phyloP scores from a whole-genome alignment of 1,139 yeast species.

The Saccharomyces pastorianus region DNA sequence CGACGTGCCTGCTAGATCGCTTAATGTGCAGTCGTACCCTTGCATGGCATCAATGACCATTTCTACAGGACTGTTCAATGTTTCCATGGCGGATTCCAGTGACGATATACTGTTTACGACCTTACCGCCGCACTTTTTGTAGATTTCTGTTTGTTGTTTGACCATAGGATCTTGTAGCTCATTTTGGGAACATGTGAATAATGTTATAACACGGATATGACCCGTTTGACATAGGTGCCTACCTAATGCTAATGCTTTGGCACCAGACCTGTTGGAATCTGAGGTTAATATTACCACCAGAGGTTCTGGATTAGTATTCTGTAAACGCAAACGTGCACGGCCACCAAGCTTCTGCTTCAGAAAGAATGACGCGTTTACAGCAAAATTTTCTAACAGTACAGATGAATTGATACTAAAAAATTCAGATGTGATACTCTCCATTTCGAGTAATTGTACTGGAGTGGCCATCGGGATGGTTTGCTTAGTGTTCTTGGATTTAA shows the following conservation, averaged over 20 bases:
- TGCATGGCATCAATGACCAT: conserved; percentile 73
- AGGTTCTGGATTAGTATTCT: conserved; percentile 74
- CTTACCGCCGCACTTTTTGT: conserved; percentile 47
- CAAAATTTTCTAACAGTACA: conserved; percentile 58
- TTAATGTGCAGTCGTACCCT: conserved; percentile 66
- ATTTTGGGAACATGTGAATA: conserved; percentile 20
- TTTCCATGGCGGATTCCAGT: conserved; percentile 34
- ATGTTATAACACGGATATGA: conserved; percentile 51
- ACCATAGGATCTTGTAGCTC: conserved; percentile 24
- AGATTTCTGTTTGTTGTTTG: conserved; percentile 44
- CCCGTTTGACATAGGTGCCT: conserved; percentile 58
- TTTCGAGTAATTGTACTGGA: conserved; percentile 75
- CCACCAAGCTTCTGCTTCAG: conserved; percentile 68
- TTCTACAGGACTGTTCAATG: conserved; percentile 68
- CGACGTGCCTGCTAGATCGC: conserved; percentile 30
- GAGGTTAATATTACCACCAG: conserved; percentile 55
- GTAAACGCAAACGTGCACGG: conserved; percentile 45
- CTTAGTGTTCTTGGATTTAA: conserved; percentile 17
- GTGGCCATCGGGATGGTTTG: conserved; percentile 54
- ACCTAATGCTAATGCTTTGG: conserved; percentile 70
- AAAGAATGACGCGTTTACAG: conserved; percentile 55
- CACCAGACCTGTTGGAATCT: conserved; percentile 70
- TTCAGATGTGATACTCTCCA: conserved; percentile 55
- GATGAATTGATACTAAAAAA: conserved; percentile 44
- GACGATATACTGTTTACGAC: conserved; percentile 34